Base-by-base conservation (phyloP, 1,139 yeast species). In the Suhomyces panamericanus region DNA sequence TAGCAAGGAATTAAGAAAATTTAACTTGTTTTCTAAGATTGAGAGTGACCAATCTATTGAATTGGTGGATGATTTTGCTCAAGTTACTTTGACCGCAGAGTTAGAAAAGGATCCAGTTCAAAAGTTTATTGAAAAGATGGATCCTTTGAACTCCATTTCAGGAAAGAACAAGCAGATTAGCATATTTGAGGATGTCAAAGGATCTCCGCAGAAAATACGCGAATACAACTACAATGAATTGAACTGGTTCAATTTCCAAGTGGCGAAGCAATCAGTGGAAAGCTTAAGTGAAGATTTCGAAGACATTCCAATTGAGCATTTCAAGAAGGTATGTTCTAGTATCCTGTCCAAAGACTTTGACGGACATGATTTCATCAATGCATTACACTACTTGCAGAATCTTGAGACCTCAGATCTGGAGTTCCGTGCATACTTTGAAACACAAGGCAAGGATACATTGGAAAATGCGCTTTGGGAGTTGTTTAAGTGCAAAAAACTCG, bases 171-270 rank as follows among this genome's bases (percentile, higher is more conserved):
- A 65, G 37, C 69, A 67, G 5, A 73, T 75, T 29, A 50, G 59
- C 15, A 75, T 75, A 10, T 75, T 59, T 46, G 74, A 73, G 37
- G 79, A 74, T 52, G 52, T 47, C 6, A 44, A 54, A 8, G 70
- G 71, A 4, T 69, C 75, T 0, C 73, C 73, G 0, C 72, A 66
- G 38, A 68, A 67, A 43, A 61, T 58, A 1, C 53, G 53, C 24
- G 64, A 63, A 6, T 67, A 69, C 48, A 62, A 62, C 41, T 69
- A 68, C 42, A 50, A 64, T 1, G 75, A 70, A 22, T 49, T 57
- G 44, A 73, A 69, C 47, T 73, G 77, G 78, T 72, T 69, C 52
- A 71, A 69, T 46, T 69, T 64, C 40, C 73, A 69, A 52, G 49
- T 70, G 29, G 68, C 74, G 1, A 66, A 58, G 28, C 49, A 55